Base-by-base conservation (phyloP, 768 basidiomycete genomes). In the Pisolithus marmoratus region DNA sequence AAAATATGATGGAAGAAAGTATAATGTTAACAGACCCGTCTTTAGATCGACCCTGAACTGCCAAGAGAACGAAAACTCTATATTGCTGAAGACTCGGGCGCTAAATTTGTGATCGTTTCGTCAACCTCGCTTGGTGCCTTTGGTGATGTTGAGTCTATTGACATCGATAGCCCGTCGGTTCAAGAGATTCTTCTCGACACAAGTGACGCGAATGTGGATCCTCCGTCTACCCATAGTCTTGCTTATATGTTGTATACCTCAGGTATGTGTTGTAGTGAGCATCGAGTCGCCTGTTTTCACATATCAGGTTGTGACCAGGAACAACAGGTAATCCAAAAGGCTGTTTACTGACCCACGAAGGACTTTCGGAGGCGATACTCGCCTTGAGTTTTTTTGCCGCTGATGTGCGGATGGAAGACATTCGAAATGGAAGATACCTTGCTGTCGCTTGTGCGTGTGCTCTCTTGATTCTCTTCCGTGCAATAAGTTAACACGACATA, bases 251-350 rank as follows among this genome's bases (percentile, higher is more conserved):
- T 79, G 17, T 79, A 79, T 52, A 79, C 77, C 2, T 79, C 78
- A 51, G 77, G 77, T 78, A 49, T 15, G 22, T 19, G 5, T 43
- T 36, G 19, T 38, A 1, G 7, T 14, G 24, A 12, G 1, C 29
- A 22, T 29, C 12, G 40, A 23, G n/a, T 9, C 19, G 12, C 9
- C n/a, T n/a, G 6, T 23, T 43, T 44, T 15, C 12, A 8, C 23
- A 17, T 50, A 46, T 24, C 77, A 11, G 37, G 17, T 27, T 27
- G 15, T 45, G 37, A 52, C 17, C 24, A 60, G 77, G 77, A 3
- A 79, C 77, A 3, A 78, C 77, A 4, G 77, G 77, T 36, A 76
- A 71, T 41, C 77, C 77, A 2, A 79, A 79, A 58, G 77, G 77
- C 20, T 79, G 77, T 56, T 59, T 79, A 12, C 55, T 77, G 26